Conservation (phyloP, 2,329 filamentous ascomycete species). For the Sphaerulina populicola region DNA sequence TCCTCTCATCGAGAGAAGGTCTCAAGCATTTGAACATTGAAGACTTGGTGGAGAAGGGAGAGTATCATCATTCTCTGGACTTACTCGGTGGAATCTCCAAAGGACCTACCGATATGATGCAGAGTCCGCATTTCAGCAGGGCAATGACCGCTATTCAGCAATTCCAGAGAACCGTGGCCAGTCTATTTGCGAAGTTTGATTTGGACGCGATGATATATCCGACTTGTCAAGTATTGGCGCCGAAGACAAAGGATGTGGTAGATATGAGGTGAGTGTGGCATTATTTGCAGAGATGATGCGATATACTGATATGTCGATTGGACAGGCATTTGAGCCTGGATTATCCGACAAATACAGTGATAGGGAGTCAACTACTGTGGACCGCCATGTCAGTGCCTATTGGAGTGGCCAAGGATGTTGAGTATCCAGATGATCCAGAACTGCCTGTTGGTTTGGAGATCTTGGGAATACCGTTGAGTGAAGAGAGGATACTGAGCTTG, state of each 20-base stretch:
- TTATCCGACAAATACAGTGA: slow-evolving; percentile 33
- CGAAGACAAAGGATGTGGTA: slow-evolving; percentile 29
- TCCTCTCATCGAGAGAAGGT: slow-evolving; percentile 16
- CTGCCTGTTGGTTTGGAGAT: slow-evolving; percentile 24
- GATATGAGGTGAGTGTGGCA: slow-evolving; percentile 14
- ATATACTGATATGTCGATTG: too few relatives aligned
- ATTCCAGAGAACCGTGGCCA: slow-evolving; percentile 29
- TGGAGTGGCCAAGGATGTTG: slow-evolving; percentile 17
- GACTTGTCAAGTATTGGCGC: slow-evolving; percentile 31
- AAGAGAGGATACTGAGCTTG: slow-evolving; percentile 19
- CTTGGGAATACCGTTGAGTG: slow-evolving; percentile 20
- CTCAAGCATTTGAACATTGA: slow-evolving; percentile 22
- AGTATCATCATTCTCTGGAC: slow-evolving; percentile 21
- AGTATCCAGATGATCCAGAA: slow-evolving; percentile 19
- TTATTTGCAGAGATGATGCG: neutral
- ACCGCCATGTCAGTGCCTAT: slow-evolving; percentile 34
- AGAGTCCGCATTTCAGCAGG: slow-evolving; percentile 27
- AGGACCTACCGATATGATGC: slow-evolving; percentile 19
- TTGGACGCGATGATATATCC: slow-evolving; percentile 33
- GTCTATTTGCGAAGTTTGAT: slow-evolving; percentile 28
- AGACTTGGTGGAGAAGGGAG: slow-evolving; percentile 16
- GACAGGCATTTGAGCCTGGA: slow-evolving; percentile 23
- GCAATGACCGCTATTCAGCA: slow-evolving; percentile 22
- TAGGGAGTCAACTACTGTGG: slow-evolving; percentile 30
- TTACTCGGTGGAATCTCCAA: slow-evolving; percentile 24